These are phyloP conservation scores for Serendipita indica DNA, from an alignment of 768 basidiomycete genomes.

Conservation along the genomic window DNA sequence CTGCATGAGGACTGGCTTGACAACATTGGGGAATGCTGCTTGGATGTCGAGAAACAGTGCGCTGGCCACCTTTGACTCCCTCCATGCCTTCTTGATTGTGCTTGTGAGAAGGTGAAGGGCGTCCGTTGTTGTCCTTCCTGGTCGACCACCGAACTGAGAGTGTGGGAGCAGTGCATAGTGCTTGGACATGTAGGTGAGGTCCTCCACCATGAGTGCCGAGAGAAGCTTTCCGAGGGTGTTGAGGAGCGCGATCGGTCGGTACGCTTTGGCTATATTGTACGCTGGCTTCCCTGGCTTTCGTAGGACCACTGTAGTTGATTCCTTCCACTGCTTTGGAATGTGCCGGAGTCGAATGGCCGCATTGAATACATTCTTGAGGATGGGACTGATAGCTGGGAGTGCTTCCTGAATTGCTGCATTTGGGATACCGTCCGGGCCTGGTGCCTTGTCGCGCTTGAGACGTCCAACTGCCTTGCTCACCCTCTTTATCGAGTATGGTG, in stretches of 20 bases:
- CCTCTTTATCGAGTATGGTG: constrained; percentile 14
- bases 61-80: constrained; percentile 22
- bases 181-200: constrained; percentile 21
- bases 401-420: constrained; percentile 24
- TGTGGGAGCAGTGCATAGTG: constrained; percentile 23
- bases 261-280: constrained; percentile 25
- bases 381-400: constrained; percentile 17
- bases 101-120: constrained; percentile 14
- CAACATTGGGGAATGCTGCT: constrained; percentile 30
- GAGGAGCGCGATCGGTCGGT: constrained; percentile 27
- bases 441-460: constrained; percentile 17
- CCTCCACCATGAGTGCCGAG: constrained; percentile 16
- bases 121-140: constrained; percentile 27
- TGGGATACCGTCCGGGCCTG: constrained; percentile 20
- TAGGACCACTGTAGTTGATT: constrained; percentile 22
- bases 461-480: constrained; percentile 2
- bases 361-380: constrained; percentile 20
- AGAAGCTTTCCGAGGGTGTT: constrained; percentile 23
- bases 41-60: constrained; percentile 30
- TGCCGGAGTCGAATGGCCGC: constrained; percentile 20
- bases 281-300: constrained; percentile 24
- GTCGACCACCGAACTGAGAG: constrained; percentile 27
- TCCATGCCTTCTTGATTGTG: constrained; percentile 19
- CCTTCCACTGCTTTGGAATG: constrained; percentile 22
- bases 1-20: constrained; percentile 14